Evolutionary conservation across 2,329 filamentous ascomycete genomes (phyloP), one percentile per base, ranked within the genome.

Genomic region (Aspergillus amoenus): DNA sequence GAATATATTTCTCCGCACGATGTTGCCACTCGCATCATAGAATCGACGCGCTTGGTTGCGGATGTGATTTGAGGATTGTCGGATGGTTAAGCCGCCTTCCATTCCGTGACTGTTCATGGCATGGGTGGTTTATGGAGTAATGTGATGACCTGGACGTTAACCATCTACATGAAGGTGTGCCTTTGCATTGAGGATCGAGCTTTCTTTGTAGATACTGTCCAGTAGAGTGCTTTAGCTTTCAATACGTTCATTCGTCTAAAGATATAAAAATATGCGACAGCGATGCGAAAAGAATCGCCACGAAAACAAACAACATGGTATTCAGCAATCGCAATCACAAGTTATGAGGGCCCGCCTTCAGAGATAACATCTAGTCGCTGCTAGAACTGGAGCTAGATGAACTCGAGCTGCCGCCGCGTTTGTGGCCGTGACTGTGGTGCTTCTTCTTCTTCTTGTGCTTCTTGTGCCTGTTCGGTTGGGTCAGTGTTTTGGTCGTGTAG

Each of bases 361-460:
- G 17, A 57, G 51, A 39, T 52, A 44, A 59, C 39, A 18, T 42
- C 52, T 39, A 62, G 34, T 62, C 63, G 58, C 66, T 67, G 46
- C 66, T 65, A 3, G 62, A 64, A 18, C 59, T 63, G 12, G 59
- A 64, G 42, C 60, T 62, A 9, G 61, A 60, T 13, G 50, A 49
- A 13, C 58, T 60, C 9, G 59, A 59, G 34, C 58, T 60, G 24
- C 51, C 40, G 18, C 48, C 37, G 15, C 57, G 52, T 21, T 60
- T 62, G 52, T 66, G 62, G 48, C 63, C 46, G 27, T 68, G 64
- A 27, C 67, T 64, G 45, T 67, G 60, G 27, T 66, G 47, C 30
- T 70, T 62, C 51, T 68, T 64, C 27, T 67, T 64, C 27, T 67
- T 64, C 34, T 67, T 66, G 43, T 67, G 61, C 57, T 66, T 69